Percentiles rank a stretch among this genome's conserved stretches.
phyloP scores from a whole-genome alignment of 2,329 filamentous ascomycete species.

The Pseudogymnoascus sp. region DNA sequence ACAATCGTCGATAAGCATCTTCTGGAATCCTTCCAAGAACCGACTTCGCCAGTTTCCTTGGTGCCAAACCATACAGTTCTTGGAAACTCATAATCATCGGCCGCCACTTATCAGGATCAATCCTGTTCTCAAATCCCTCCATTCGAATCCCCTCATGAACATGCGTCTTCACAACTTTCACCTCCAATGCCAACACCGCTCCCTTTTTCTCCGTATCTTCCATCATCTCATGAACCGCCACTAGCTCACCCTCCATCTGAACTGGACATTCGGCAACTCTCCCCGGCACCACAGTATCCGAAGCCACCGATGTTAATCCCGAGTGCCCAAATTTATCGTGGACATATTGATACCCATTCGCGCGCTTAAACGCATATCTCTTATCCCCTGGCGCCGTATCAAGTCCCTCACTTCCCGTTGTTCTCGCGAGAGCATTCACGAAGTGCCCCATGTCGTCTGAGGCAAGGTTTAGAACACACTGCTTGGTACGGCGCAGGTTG shows the following conservation, averaged over 20 bases:
- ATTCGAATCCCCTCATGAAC: conserved; percentile 30
- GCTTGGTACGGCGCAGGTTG: conserved; percentile 35
- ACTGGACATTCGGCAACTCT: conserved; percentile 36
- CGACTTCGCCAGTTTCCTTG: conserved; percentile 22
- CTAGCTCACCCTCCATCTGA: conserved; percentile 37
- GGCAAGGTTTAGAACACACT: conserved; percentile 38
- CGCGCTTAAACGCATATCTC: conserved; percentile 25
- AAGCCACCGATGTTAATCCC: conserved; percentile 30
- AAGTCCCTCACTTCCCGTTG: conserved; percentile 12
- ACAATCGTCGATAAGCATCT: conserved; percentile 26
- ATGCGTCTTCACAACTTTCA: conserved; percentile 32
- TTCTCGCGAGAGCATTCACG: conserved; percentile 16
- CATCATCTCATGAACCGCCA: conserved; percentile 28
- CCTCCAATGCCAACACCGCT: conserved; percentile 28
- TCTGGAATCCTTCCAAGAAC: conserved; percentile 26
- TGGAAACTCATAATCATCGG: conserved; percentile 40
- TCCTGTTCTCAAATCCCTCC: conserved; percentile 32
- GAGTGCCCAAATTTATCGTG: conserved; percentile 34
- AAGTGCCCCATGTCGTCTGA: conserved; percentile 34
- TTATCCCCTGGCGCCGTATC: conserved; percentile 12
- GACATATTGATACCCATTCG: conserved; percentile 31
- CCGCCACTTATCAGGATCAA: conserved; percentile 37
- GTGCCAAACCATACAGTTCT: conserved; percentile 35
- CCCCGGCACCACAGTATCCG: conserved; percentile 29
- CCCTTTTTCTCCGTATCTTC: conserved; percentile 29